Base-by-base conservation (phyloP, 768 basidiomycete species). In the Trametes cinnabarina region DNA sequence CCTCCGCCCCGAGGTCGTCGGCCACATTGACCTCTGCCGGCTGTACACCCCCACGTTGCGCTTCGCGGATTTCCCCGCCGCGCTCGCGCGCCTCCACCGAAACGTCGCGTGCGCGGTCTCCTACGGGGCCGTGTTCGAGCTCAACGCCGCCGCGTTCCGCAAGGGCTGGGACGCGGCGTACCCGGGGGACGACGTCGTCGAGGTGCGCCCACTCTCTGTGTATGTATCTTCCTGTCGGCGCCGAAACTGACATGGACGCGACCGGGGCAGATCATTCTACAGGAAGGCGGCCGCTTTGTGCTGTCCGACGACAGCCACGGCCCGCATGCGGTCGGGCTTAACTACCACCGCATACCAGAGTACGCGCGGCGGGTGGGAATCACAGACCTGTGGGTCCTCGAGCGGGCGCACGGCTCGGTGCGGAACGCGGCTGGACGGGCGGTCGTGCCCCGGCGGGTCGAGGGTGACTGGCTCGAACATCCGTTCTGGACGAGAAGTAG, bases 241-340 rank as follows among this genome's bases (percentile, higher is more conserved):
- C 32, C 19, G 22, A 64, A 25, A 53, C 39, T 32, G 15, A 22
- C 39, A 42, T 47, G 34, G 28, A 49, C 30, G 19, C 58, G 35
- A 30, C 34, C 46, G 23, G 23, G 15, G 26, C 68, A 98, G 96
- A 66, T 88, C 22, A 90, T 98, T 55, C 63, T 83, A n/a, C 68
- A 77, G 41, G 71, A 78, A 47, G 82, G 80, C 10, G 97, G 95
- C 3, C 82, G 84, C 22, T 83, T 97, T 62, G 82, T 87, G 19
- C 79, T 99, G 25, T 98, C 96, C 5, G 97, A 98, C 69, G 97
- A 98, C 73, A 95, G 94, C 51, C 97, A 99, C 66, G 94, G 92
- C 0, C 89, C 93, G 2, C 83, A 85, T 28, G 84, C 85, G 9
- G 94, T 98, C 52, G 94, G 94, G 0, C 76, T 93, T 57, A 93